Conservation (phyloP, 805 yeast species). For the Tetrapisispora phaffii region DNA sequence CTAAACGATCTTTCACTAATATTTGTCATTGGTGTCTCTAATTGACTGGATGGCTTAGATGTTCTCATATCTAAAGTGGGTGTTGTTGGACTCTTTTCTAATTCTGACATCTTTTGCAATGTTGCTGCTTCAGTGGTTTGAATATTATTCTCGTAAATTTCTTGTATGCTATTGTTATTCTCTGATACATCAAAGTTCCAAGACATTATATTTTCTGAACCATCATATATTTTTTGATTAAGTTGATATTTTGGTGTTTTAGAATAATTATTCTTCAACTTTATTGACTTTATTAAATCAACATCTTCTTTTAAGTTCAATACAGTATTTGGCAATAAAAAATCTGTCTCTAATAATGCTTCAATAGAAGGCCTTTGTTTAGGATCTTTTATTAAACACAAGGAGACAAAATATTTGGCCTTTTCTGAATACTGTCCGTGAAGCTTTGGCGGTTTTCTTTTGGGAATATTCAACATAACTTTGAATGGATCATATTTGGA, state of each 20-base stretch:
- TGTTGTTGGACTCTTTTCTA: slow-evolving; percentile 3
- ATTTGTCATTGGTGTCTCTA: slow-evolving; percentile 15
- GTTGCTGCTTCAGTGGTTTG: not conserved
- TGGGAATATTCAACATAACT: slow-evolving; percentile 44
- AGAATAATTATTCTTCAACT: slow-evolving; percentile 13
- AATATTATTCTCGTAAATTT: not conserved
- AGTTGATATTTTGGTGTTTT: slow-evolving; percentile 34
- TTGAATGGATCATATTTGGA: slow-evolving; percentile 66
- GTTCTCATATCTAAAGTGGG: slow-evolving; percentile 12
- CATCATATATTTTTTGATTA: slow-evolving; percentile 22
- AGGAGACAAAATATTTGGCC: slow-evolving; percentile 46
- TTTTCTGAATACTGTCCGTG: slow-evolving; percentile 25
- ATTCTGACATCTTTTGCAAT: not conserved
- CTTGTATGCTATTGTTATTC: not conserved
- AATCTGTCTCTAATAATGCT: slow-evolving; percentile 43
- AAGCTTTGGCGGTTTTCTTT: slow-evolving; percentile 23
- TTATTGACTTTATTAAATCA: slow-evolving; percentile 27
- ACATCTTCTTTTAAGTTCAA: slow-evolving; percentile 35
- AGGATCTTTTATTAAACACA: slow-evolving; percentile 64
- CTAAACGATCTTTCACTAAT: slow-evolving; percentile 18
- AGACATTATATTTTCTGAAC: slow-evolving; percentile 9
- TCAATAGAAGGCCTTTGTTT: slow-evolving; percentile 50
- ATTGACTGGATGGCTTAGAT: slow-evolving; percentile 5
- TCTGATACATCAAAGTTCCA: slow-evolving; percentile 10
- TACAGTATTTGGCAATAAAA: slow-evolving; percentile 34